A percentile compares a stretch with the other conserved stretches of the same genome.
Conservation (phyloP, 306 rosid genomes). For the Trifolium fragiferum region DNA sequence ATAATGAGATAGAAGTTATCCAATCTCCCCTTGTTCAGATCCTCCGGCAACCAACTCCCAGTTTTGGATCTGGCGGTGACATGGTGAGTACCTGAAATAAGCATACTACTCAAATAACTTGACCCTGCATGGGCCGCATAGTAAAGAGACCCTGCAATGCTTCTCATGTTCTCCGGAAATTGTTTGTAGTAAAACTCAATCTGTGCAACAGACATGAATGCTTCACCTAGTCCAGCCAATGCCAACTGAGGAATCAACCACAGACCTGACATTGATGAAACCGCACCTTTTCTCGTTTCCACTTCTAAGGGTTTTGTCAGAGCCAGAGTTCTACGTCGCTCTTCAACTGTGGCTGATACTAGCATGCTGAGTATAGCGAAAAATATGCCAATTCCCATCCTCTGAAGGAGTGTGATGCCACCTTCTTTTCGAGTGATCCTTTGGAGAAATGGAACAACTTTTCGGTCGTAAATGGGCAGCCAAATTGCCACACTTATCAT, state of each 20-base stretch:
- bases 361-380: slow-evolving; percentile 58
- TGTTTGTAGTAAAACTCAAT: slow-evolving; percentile 90
- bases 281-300: slow-evolving; percentile 62
- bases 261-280: slow-evolving; percentile 81
- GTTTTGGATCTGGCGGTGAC: slow-evolving; percentile 45
- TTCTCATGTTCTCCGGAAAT: slow-evolving; percentile 92
- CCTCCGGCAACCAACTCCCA: slow-evolving; percentile 74
- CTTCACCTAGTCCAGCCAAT: slow-evolving; percentile 69
- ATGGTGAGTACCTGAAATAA: slow-evolving; percentile 56
- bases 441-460: slow-evolving; percentile 64
- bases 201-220: slow-evolving; percentile 68
- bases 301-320: slow-evolving; percentile 59
- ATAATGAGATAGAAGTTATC: slow-evolving; percentile 67
- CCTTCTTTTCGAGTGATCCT: slow-evolving; percentile 68
- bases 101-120: slow-evolving; percentile 65
- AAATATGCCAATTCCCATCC: slow-evolving; percentile 77
- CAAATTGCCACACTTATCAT: slow-evolving; percentile 72
- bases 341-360: slow-evolving; percentile 67
- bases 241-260: slow-evolving; percentile 83
- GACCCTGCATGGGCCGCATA: slow-evolving; percentile 65
- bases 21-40: slow-evolving; percentile 83
- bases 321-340: slow-evolving; percentile 58
- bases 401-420: slow-evolving; percentile 80
- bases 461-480: slow-evolving; percentile 75
- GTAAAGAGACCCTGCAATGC: slow-evolving; percentile 74